Conservation (phyloP, 2,329 filamentous ascomycete genomes). For the Phaeomoniella chlamydospora region DNA sequence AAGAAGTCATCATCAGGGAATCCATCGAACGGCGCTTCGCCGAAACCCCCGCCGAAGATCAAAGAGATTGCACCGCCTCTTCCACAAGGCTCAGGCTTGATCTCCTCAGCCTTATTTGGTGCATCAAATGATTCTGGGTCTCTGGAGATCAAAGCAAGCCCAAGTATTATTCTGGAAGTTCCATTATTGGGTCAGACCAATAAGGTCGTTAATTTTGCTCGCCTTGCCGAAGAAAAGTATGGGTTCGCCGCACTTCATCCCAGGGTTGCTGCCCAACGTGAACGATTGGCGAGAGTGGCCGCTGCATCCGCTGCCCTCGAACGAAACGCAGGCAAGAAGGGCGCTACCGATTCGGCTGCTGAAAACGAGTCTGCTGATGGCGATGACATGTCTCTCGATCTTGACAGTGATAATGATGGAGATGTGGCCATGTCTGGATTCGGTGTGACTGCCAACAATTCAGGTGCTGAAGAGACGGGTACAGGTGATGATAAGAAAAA, state of each 20-base stretch:
- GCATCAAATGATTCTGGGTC: constrained; percentile 28
- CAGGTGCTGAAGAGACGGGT: constrained; percentile 37
- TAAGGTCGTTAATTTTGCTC: constrained; percentile 89
- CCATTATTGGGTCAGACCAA: constrained; percentile 69
- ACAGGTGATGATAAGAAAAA: constrained; percentile 43
- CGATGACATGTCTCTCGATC: constrained; percentile 80
- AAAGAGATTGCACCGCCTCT: constrained; percentile 44
- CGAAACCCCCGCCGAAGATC: constrained; percentile 36
- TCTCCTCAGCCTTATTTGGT: constrained; percentile 47
- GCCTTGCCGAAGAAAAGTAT: constrained; percentile 83
- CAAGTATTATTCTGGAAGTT: constrained; percentile 73
- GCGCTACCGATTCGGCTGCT: constrained; percentile 30
- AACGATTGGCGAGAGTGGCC: constrained; percentile 75
- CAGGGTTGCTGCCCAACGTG: constrained; percentile 73
- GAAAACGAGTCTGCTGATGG: constrained; percentile 31
- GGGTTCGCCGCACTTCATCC: constrained; percentile 91
- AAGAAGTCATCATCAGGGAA: constrained; percentile 30
- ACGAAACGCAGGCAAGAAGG: constrained; percentile 52
- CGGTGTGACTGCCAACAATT: constrained; percentile 44
- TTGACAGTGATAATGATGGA: constrained; percentile 50
- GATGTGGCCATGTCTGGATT: constrained; percentile 25
- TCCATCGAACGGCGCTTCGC: constrained; percentile 37
- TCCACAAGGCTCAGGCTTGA: constrained; percentile 47
- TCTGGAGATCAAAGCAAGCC: constrained; percentile 32
- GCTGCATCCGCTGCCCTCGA: constrained; percentile 79